Conservation (phyloP, 176 grass and related monocot genomes). For the Oryza nivara region DNA sequence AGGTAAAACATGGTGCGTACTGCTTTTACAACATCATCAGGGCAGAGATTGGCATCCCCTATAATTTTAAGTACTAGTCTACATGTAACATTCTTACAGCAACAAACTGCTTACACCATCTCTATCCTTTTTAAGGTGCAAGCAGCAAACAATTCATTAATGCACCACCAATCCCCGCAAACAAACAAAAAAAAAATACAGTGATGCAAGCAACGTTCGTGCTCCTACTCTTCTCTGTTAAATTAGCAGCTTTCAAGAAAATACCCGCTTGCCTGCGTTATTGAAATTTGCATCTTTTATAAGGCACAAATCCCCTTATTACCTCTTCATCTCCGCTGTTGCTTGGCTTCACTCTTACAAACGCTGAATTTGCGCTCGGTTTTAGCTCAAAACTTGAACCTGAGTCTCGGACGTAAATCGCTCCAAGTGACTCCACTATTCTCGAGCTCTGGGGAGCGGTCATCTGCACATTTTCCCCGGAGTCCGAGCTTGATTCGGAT, state of each 20-base stretch:
- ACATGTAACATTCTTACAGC: not conserved
- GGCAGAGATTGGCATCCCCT: constrained; percentile 15
- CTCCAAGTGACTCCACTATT: not conserved
- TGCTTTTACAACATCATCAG: constrained; percentile 12
- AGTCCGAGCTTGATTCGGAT: constrained; percentile 32
- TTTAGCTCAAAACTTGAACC: constrained; percentile 38
- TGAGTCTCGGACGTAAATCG: not conserved
- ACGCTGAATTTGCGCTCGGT: constrained; percentile 59
- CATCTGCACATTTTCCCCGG: not conserved
- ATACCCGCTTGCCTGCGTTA: not conserved
- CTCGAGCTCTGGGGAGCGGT: not conserved
- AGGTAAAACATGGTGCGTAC: not conserved
- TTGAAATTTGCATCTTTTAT: constrained; percentile 56
- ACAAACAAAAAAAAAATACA: not conserved
- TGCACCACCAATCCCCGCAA: constrained; percentile 28
- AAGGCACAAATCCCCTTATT: constrained; percentile 63
- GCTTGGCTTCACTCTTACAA: constrained; percentile 46
- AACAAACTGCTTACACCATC: constrained; percentile 5
- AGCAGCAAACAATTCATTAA: not conserved
- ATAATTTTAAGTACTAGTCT: constrained; percentile 2
- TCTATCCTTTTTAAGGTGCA: not conserved
- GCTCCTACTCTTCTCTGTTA: constrained; percentile 37
- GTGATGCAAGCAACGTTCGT: not conserved
- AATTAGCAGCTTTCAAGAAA: constrained; percentile 41
- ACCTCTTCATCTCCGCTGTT: constrained; percentile 16